Conservation (phyloP, 192 early-diverging fungal species). For the Mortierella hygrophila region DNA sequence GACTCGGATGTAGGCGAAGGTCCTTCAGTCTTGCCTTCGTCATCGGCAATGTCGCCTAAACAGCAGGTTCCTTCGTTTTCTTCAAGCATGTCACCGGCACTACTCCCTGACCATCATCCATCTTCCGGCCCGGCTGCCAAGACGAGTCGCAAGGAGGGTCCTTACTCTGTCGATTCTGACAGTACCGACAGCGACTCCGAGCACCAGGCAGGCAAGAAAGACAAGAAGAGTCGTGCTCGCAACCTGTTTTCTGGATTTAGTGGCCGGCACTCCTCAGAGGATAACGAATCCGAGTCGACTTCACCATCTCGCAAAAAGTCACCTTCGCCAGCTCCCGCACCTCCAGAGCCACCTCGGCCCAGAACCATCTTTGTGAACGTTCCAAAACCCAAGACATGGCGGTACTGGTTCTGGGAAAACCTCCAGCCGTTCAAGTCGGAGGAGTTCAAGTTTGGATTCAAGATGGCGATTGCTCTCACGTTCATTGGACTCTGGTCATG, state of each 20-base stretch:
- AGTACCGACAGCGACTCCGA: not conserved
- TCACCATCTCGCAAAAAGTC: not conserved
- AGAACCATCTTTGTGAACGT: conserved; percentile 35
- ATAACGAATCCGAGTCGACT: not conserved
- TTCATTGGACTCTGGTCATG: conserved; percentile 60
- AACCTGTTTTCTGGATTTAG: conserved; percentile 20
- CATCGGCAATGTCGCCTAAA: not conserved
- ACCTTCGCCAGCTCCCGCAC: not conserved
- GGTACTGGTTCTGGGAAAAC: conserved; percentile 57
- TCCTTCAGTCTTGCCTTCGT: not conserved
- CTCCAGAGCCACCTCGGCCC: not conserved
- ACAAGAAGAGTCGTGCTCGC: not conserved
- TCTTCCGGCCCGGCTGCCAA: conserved; percentile 10
- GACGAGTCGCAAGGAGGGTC: not conserved
- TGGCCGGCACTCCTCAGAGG: conserved; percentile 1
- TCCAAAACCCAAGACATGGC: conserved; percentile 31
- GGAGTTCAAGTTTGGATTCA: conserved; percentile 64
- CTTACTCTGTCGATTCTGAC: not conserved
- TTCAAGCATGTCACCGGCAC: conserved; percentile 13
- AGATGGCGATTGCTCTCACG: conserved; percentile 60
- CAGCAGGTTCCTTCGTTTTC: conserved; percentile 38
- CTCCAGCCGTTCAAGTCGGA: conserved; percentile 55
- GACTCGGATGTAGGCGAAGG: not conserved
- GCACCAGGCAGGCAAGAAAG: not conserved
- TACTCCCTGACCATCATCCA: not conserved